Percentiles rank a stretch among this genome's conserved stretches.
Conservation (phyloP, 129 eudicot genomes). For the Centaurea solstitialis region DNA sequence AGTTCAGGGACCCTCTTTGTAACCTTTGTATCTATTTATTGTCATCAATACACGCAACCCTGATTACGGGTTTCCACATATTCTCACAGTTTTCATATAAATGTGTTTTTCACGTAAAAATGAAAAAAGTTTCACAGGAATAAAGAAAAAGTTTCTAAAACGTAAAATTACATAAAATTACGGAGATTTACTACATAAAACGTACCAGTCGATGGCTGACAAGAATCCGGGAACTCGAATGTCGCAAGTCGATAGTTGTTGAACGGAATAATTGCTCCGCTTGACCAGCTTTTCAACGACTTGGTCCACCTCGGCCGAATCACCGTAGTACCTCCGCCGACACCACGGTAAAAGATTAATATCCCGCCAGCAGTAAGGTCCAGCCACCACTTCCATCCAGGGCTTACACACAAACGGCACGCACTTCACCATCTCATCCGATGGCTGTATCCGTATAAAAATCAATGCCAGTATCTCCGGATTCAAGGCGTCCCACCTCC, state of each 20-base stretch:
- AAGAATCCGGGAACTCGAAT: conserved; percentile 36
- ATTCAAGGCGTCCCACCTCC: too few relatives aligned
- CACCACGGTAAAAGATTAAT: conserved; percentile 38
- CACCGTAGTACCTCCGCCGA: background rate
- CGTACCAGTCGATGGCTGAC: conserved; percentile 29
- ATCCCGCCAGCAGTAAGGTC: conserved; percentile 42
- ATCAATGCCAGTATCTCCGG: background rate
- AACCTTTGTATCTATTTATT: too few relatives aligned
- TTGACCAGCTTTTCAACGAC: conserved; percentile 35
- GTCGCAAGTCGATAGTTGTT: conserved; percentile 17
- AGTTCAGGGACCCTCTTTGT: too few relatives aligned
- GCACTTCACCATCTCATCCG: conserved; percentile 34
- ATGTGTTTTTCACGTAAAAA: too few relatives aligned
- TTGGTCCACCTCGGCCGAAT: conserved; percentile 9
- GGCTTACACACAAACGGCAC: conserved; percentile 41
- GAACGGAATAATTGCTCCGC: conserved; percentile 25
- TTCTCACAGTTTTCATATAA: too few relatives aligned
- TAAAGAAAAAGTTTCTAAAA: too few relatives aligned
- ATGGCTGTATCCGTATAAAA: conserved; percentile 14
- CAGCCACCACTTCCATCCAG: conserved; percentile 27
- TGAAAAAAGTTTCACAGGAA: too few relatives aligned
- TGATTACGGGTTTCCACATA: too few relatives aligned
- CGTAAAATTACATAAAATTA: too few relatives aligned
- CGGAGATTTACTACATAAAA: background rate
- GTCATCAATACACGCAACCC: too few relatives aligned